These are phyloP conservation scores for Corylus avellana DNA, from an alignment of 306 rosid species.

Conservation along the genomic window DNA sequence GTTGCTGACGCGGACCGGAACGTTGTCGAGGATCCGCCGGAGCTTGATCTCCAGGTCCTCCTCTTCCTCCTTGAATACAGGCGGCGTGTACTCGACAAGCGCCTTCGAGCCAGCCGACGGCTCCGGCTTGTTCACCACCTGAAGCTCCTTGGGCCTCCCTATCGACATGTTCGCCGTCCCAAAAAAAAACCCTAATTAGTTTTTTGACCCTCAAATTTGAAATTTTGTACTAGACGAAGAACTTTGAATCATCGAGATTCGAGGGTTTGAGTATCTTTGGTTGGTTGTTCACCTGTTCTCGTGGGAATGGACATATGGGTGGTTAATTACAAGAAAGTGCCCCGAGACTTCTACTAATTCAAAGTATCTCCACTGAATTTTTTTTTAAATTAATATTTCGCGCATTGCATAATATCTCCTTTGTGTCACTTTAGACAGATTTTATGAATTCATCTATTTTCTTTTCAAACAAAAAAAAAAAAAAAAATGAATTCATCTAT, in stretches of 20 bases:
- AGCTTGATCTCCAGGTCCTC: conserved; percentile 94
- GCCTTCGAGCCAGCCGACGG: conserved; percentile 52
- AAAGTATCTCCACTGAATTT: neutral
- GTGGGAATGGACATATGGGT: neutral
- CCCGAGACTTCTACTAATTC: neutral
- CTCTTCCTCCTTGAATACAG: conserved; percentile 75
- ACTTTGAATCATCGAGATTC: neutral
- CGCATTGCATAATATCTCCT: no score
- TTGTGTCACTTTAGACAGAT: no score
- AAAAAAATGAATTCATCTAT: no score
- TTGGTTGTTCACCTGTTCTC: neutral
- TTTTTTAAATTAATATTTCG: no score
- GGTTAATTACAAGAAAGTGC: neutral
- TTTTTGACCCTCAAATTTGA: conserved; percentile 3
- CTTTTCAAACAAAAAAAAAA: no score
- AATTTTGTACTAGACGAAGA: neutral
- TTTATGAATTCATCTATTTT: no score
- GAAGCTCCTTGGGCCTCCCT: conserved; percentile 61
- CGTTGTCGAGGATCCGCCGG: conserved; percentile 84
- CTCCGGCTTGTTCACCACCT: conserved; percentile 51
- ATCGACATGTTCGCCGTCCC: conserved; percentile 46
- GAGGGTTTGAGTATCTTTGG: neutral
- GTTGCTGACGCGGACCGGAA: conserved; percentile 95
- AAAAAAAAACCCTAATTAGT: conserved; percentile 40
- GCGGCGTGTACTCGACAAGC: conserved; percentile 72